Evolutionary conservation across 2,329 filamentous ascomycete genomes (phyloP).

Genomic region (Fusarium scirpi): DNA sequence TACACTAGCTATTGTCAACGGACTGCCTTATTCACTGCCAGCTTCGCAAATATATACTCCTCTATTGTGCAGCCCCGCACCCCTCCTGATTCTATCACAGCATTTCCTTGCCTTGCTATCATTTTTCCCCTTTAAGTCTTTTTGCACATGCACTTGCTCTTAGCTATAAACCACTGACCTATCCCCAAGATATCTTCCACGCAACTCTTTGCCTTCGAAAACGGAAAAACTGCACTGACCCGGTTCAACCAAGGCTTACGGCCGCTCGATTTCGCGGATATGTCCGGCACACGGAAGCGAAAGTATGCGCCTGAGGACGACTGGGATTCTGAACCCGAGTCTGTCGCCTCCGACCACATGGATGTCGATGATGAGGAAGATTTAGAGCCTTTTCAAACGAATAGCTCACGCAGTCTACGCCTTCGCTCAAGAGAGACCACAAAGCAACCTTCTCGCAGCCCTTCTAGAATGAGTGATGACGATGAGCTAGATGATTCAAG

Average conservation of each 20-base stretch:
- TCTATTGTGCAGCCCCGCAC: constrained; percentile 26
- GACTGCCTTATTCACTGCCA: constrained; percentile 40
- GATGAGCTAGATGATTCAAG: constrained; percentile 35
- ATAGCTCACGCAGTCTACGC: constrained; percentile 15
- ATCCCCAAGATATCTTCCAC: constrained; percentile 48
- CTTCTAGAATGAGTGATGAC: constrained; percentile 32
- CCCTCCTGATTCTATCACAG: constrained; percentile 5
- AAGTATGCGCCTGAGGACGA: constrained; percentile 48
- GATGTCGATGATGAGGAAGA: constrained; percentile 46
- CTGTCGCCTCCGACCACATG: constrained; percentile 44
- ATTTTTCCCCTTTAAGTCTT: not conserved
- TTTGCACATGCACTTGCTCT: not conserved
- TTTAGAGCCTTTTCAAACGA: constrained; percentile 17
- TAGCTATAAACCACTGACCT: constrained; percentile 33
- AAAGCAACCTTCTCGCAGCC: constrained; percentile 33
- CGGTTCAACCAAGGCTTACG: constrained; percentile 34
- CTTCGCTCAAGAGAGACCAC: constrained; percentile 47
- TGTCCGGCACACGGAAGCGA: constrained; percentile 46
- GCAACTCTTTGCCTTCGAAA: constrained; percentile 49
- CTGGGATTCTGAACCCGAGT: constrained; percentile 47
- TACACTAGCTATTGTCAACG: constrained; percentile 13
- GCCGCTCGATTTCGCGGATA: constrained; percentile 33
- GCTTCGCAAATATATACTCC: constrained; percentile 22
- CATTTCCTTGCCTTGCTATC: not conserved
- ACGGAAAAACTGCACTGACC: constrained; percentile 50